Percentiles rank a stretch among this genome's conserved stretches.
Conservation (phyloP, 139 green algal species). For the Chlorella sp. region DNA sequence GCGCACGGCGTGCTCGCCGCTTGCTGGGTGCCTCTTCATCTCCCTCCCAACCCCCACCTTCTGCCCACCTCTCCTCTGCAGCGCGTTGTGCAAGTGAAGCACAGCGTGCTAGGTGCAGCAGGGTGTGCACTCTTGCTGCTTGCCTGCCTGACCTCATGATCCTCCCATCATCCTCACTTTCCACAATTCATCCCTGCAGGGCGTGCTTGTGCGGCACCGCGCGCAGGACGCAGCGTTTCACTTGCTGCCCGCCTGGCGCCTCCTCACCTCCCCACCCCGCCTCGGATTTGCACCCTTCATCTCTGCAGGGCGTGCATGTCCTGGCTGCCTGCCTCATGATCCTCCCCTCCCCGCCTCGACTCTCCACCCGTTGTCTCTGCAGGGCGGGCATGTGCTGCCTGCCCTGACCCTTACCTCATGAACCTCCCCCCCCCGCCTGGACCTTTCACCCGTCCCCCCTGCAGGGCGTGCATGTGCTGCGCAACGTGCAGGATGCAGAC, state of each 20-base stretch:
- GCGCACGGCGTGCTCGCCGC: no score
- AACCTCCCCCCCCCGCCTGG: not conserved
- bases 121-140: not conserved
- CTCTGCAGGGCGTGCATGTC: no score
- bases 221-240: not conserved
- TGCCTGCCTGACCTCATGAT: not conserved
- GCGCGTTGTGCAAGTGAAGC: no score
- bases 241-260: not conserved
- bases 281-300: not conserved
- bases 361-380: no score
- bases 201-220: not conserved
- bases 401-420: no score
- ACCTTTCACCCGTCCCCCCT: not conserved
- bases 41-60: no score
- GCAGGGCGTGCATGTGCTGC: constrained; percentile 82
- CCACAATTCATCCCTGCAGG: not conserved
- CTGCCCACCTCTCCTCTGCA: no score
- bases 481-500: constrained; percentile 85
- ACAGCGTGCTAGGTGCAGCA: no score
- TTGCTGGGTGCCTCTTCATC: no score
- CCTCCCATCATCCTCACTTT: not conserved
- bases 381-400: no score
- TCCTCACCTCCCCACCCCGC: not conserved
- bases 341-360: no score
- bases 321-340: no score